Base-by-base conservation (phyloP, 495 filamentous ascomycete species). In the Aspergillus carlsbadensis region DNA sequence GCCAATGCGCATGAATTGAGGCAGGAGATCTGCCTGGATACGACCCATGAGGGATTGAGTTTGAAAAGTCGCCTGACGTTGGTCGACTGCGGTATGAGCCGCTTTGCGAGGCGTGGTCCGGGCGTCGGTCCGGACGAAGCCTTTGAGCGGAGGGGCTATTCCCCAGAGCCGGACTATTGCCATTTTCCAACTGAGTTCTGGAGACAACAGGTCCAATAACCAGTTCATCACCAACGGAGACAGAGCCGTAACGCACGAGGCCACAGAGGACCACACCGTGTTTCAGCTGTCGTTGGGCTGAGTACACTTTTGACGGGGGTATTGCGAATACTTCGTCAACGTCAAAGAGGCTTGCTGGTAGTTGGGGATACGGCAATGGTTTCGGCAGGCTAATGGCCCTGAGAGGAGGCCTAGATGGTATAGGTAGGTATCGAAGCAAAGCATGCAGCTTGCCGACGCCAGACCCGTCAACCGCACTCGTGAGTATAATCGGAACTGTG, bases 391-490 rank as follows among this genome's bases (percentile, higher is more conserved):
- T 54, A 6, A 69, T 53, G 24, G 39, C 52, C 54, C 70, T 68
- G 20, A 70, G 65, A 0, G 79, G 78, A 26, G 82, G 83, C 3
- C 70, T 62, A 4, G 72, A 63, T 1, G 90, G 89, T 24, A 94
- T 76, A 0, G 95, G 92, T 17, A 98, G 79, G 53, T 80, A 81
- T 47, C 84, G 81, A 20, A 98, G 79, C 6, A 98, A 76, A 24
- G 90, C 89, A 69, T 98, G 94, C 10, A 96, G 65, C 52, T 87
- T 78, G 17, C 84, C 82, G 52, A 98, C 86, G 1, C 93, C 93
- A 11, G 83, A 84, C 1, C 93, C 94, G 65, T 87, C 88, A 4
- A 96, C 86, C 10, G 92, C 88, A 60, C 91, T 96, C 17, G 91
- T 92, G 21, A 98, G 79, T 3, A 96, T 70, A 56, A 98, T 93